These are phyloP conservation scores for Apophysomyces elegans DNA, from an alignment of 371 early-diverging fungal species.

Conservation along the genomic window DNA sequence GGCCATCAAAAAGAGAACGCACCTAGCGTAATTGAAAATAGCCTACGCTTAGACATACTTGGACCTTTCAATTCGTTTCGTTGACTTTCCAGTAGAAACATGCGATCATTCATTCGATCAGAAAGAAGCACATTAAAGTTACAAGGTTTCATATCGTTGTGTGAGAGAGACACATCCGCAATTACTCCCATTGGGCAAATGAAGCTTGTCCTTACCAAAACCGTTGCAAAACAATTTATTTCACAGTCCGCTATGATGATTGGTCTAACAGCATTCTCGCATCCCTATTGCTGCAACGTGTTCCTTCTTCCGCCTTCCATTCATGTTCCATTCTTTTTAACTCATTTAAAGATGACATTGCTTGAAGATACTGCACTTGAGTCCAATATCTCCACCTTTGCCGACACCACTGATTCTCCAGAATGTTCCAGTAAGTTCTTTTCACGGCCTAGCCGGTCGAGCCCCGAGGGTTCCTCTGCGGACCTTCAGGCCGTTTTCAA, in stretches of 20 bases:
- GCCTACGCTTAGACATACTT: no score
- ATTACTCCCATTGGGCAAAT: no score
- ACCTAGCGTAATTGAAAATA: no score
- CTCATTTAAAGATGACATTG: not conserved
- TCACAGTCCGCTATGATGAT: not conserved
- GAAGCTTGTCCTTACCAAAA: no score
- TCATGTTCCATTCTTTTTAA: slow-evolving; percentile 5
- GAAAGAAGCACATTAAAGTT: no score
- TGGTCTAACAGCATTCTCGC: not conserved
- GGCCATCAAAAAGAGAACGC: no score
- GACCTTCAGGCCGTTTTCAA: slow-evolving; percentile 4
- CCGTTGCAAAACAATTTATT: not conserved
- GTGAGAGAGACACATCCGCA: no score
- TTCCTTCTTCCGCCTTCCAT: slow-evolving; percentile 7
- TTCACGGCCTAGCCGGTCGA: not conserved
- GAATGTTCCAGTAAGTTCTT: slow-evolving; percentile 6
- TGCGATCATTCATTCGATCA: no score
- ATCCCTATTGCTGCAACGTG: not conserved
- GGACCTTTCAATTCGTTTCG: no score
- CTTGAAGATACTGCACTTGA: slow-evolving; percentile 4
- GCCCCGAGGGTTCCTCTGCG: slow-evolving; percentile 1
- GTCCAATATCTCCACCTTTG: slow-evolving; percentile 1
- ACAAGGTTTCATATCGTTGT: no score
- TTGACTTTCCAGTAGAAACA: no score
- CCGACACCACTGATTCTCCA: not conserved